Conservation (phyloP, 176 grass and related monocot species). For the Thinopyrum elongatum region DNA sequence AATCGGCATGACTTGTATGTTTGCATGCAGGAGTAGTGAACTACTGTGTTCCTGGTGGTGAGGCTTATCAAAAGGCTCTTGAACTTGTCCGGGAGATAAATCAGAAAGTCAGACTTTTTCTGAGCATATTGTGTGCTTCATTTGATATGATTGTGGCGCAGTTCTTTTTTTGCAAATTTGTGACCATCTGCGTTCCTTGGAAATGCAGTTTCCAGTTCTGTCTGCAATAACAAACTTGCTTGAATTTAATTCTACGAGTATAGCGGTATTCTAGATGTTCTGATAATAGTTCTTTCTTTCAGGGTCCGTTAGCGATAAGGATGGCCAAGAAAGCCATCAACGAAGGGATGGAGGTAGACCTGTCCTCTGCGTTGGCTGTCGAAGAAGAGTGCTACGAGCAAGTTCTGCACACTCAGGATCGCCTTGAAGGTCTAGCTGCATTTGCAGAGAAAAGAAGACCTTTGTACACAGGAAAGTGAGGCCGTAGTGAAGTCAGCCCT, state of each 20-base stretch:
- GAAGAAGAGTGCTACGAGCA: slow-evolving; percentile 90
- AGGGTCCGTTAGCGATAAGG: slow-evolving; percentile 83
- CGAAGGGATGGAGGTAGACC: slow-evolving; percentile 56
- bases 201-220: neutral
- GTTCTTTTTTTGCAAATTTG: neutral
- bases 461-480: slow-evolving; percentile 64
- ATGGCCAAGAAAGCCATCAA: slow-evolving; percentile 93
- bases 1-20: neutral
- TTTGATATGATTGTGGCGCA: neutral
- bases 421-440: slow-evolving; percentile 84
- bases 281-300: slow-evolving; percentile 1
- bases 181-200: neutral
- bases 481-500: neutral
- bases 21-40: slow-evolving; percentile 70
- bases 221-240: neutral
- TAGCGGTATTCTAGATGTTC: neutral
- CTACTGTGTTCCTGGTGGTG: slow-evolving; percentile 73
- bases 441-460: slow-evolving; percentile 95
- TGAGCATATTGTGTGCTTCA: neutral
- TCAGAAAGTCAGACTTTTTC: slow-evolving; percentile 52
- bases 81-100: slow-evolving; percentile 78
- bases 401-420: slow-evolving; percentile 69
- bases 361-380: slow-evolving; percentile 43
- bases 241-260: slow-evolving; percentile 7
- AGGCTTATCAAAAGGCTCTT: slow-evolving; percentile 72